Conservation (phyloP, 306 rosid species). For the Inga oerstediana region DNA sequence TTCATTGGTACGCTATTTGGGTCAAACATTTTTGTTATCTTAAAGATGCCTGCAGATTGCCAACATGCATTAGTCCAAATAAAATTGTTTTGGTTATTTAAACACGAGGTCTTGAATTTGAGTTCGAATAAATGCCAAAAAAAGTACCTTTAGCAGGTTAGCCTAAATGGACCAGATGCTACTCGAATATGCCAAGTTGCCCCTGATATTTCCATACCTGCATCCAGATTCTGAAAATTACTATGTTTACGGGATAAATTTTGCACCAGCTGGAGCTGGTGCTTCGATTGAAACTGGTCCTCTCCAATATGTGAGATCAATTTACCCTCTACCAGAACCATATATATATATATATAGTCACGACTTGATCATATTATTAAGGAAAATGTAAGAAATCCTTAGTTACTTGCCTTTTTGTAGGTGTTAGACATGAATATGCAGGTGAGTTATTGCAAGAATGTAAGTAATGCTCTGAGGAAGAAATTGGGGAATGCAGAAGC, state of each 20-base stretch:
- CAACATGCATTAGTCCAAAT: no score
- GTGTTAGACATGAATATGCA: slow-evolving; percentile 52
- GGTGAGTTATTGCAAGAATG: slow-evolving; percentile 41
- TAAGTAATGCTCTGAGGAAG: slow-evolving; percentile 34
- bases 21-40: not conserved
- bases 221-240: slow-evolving; percentile 36
- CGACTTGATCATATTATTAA: not conserved
- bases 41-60: no score
- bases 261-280: slow-evolving; percentile 70
- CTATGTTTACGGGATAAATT: slow-evolving; percentile 51
- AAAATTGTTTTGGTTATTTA: no score
- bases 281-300: slow-evolving; percentile 47
- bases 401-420: slow-evolving; percentile 28
- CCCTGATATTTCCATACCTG: slow-evolving; percentile 47
- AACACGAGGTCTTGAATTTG: no score
- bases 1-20: not conserved
- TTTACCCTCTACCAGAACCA: not conserved
- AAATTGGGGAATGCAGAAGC: slow-evolving; percentile 43
- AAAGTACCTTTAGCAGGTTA: no score
- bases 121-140: no score
- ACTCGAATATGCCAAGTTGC: slow-evolving; percentile 45
- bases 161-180: not conserved
- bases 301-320: slow-evolving; percentile 35
- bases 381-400: not conserved
- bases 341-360: not conserved